These are phyloP conservation scores for Pythium insidiosum DNA, from an alignment of 352 stramenopile species.

Conservation along the genomic window DNA sequence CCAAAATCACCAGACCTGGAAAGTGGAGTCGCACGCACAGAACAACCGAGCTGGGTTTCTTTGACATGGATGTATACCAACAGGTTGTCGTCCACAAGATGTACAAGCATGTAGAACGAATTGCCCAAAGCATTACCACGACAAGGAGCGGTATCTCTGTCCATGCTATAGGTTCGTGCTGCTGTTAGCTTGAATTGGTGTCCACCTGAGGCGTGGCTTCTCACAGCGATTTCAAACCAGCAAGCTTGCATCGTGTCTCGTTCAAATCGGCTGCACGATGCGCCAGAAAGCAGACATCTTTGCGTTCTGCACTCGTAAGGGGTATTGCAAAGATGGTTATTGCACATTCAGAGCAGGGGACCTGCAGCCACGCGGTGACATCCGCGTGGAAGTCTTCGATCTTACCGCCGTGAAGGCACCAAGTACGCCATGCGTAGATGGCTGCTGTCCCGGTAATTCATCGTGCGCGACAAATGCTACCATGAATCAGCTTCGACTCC, in stretches of 20 bases:
- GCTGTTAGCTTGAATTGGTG: too few species aligned
- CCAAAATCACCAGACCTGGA: too few species aligned
- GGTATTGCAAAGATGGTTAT: constrained; percentile 79
- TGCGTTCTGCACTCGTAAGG: constrained; percentile 57
- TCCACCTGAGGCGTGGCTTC: too few species aligned
- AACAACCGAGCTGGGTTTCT: too few species aligned
- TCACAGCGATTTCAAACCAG: too few species aligned
- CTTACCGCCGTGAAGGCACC: constrained; percentile 43
- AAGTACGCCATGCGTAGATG: constrained; percentile 52
- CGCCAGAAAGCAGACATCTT: constrained; percentile 57
- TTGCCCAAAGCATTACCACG: constrained; percentile 50
- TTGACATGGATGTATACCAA: too few species aligned
- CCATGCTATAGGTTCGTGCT: constrained; percentile 62
- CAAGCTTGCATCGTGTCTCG: constrained; percentile 56
- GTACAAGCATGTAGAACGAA: constrained; percentile 40
- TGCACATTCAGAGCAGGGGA: constrained; percentile 55
- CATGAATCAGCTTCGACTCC: constrained; percentile 30
- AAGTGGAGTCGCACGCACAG: too few species aligned
- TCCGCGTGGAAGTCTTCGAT: constrained; percentile 49
- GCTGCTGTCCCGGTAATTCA: constrained; percentile 34
- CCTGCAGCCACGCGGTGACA: constrained; percentile 41
- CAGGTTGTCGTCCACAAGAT: constrained; percentile 37
- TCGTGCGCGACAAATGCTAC: constrained; percentile 38
- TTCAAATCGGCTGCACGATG: constrained; percentile 53
- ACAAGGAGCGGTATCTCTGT: constrained; percentile 41